Evolutionary conservation across 2,329 filamentous ascomycete genomes (phyloP), one percentile per base, ranked within the genome.

Genomic region (Didymella glomerata): DNA sequence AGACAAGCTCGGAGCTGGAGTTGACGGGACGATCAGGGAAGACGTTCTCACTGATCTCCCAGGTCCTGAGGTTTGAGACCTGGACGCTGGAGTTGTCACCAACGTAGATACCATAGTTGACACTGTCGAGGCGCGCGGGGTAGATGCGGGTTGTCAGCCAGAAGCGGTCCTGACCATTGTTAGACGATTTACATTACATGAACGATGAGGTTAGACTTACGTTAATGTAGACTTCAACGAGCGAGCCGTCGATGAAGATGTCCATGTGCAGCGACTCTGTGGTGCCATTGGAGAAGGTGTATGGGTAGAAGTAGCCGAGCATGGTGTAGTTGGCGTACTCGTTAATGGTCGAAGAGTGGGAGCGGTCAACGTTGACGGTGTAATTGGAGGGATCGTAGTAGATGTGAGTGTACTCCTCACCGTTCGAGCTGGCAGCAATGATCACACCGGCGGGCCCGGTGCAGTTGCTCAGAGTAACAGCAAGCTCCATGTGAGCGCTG

Each of bases 171-270:
- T 74, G 49, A 36, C 11, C 45, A 7, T 10, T 22, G 10, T 68
- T 57, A 66, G 60, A 18, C 13, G 24, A 24, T 13, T 5, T 22
- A 50, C 16, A 18, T 13, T 22, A 16, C 13, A 22, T 34, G 20
- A 20, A 11, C 38, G 11, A 22, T 27, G 30, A 6, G 7, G 20
- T 16, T 14, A 22, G 18, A 65, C 68, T 69, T 62, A 72, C 70
- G 58, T 83, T 83, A 41, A 82, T 68, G 61, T 80, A 81, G 25
- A 83, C 66, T 67, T 83, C 81, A 0, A 82, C 68, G 24, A 82
- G 68, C 1, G 78, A 81, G 24, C 81, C 81, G 57, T 83, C 81
- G 40, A 83, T 64, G 67, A 80, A 82, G 57, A 83, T 70, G 54
- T 81, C 70, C 70, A 82, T 77, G 6, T 69, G 65, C 30, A 83